These are phyloP conservation scores for Flaveria linearis DNA, from an alignment of 129 eudicot genomes.

Conservation along the genomic window DNA sequence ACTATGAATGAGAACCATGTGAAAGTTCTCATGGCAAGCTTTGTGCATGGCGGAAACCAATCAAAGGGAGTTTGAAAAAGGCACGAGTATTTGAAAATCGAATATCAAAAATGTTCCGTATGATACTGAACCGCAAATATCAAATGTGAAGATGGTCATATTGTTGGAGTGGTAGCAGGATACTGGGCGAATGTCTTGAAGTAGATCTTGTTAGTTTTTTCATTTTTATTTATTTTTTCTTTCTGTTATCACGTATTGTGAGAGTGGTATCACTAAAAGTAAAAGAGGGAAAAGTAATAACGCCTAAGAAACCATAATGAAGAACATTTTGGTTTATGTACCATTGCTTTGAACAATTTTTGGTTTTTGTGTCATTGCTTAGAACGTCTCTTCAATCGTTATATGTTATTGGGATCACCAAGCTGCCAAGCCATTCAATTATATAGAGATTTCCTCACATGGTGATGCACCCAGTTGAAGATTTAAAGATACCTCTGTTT, in stretches of 20 bases:
- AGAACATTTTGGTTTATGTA: conserved; percentile 7
- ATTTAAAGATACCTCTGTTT: not conserved
- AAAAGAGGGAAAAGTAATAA: conserved; percentile 25
- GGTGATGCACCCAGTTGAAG: not conserved
- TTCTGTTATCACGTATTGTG: conserved; percentile 19
- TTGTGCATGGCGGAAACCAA: conserved; percentile 21
- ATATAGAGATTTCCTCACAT: too few relatives aligned
- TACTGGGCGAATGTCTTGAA: conserved; percentile 35
- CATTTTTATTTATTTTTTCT: not conserved
- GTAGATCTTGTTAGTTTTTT: conserved; percentile 9
- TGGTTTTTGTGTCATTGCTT: not conserved
- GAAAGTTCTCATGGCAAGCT: conserved; percentile 18
- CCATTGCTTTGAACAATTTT: not conserved
- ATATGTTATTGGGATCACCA: not conserved
- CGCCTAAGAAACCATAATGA: conserved; percentile 13
- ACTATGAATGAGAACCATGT: conserved; percentile 37
- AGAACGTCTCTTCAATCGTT: not conserved
- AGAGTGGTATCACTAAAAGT: conserved; percentile 28
- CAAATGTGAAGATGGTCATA: conserved; percentile 25
- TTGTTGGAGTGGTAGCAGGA: conserved; percentile 33
- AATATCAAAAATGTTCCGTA: conserved; percentile 2
- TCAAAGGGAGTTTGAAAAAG: conserved; percentile 18
- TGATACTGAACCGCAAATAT: conserved; percentile 32
- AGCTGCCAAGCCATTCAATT: too few relatives aligned
- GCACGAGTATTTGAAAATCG: not conserved